phyloP scores from a whole-genome alignment of 768 basidiomycete genomes.

The Melanogaster broomeanus region DNA sequence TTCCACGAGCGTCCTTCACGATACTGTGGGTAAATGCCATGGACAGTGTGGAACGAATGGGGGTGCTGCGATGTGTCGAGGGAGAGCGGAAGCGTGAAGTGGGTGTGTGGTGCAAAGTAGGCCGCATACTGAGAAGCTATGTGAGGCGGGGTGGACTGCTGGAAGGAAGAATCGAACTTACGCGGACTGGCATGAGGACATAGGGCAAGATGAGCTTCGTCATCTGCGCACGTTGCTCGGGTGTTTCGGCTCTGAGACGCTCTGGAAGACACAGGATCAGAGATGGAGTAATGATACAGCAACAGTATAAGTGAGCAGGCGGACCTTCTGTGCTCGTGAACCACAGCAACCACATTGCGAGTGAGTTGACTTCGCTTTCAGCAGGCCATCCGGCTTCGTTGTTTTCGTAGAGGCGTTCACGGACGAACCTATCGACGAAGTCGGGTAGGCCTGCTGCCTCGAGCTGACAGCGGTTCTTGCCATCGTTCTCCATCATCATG shows the following conservation, averaged over 20 bases:
- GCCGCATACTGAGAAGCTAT: conserved; percentile 47
- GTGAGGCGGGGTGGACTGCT: conserved; percentile 9
- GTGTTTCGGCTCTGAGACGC: conserved; percentile 26
- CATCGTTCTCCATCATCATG: conserved; percentile 69
- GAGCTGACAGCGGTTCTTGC: conserved; percentile 60
- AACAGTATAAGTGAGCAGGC: conserved; percentile 14
- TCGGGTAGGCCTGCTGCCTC: conserved; percentile 48
- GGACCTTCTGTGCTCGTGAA: conserved; percentile 52
- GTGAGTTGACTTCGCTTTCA: conserved; percentile 49
- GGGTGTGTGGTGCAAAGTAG: conserved; percentile 60
- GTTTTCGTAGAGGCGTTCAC: conserved; percentile 46
- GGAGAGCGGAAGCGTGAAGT: conserved; percentile 54
- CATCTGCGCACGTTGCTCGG: conserved; percentile 28
- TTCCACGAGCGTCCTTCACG: conserved; percentile 34
- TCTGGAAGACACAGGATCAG: conserved; percentile 19
- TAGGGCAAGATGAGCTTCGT: conserved; percentile 42
- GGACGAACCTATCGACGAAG: conserved; percentile 48
- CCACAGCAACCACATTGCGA: conserved; percentile 68
- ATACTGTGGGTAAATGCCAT: conserved; percentile 52
- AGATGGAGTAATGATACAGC: conserved; percentile 18
- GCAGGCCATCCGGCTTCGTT: conserved; percentile 55
- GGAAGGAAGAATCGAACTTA: conserved; percentile 15
- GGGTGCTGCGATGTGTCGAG: conserved; percentile 15
- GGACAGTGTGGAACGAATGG: conserved; percentile 36
- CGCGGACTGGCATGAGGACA: conserved; percentile 53